Conservation (phyloP, 805 yeast genomes). For the Kuraishia hungarica region DNA sequence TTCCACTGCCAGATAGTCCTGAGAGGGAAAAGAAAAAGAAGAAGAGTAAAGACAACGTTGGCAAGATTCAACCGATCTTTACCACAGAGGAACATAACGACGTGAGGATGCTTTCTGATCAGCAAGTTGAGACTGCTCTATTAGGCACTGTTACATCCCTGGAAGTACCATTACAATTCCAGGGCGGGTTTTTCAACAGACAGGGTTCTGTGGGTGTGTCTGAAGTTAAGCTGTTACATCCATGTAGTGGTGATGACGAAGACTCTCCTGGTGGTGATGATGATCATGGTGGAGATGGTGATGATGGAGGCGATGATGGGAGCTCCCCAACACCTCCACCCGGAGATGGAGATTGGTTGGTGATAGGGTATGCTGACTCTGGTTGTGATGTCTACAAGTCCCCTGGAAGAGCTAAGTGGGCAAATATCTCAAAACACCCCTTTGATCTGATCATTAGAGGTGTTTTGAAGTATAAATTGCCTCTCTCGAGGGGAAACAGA, state of each 20-base stretch:
- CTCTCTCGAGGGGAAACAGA: conserved; percentile 45
- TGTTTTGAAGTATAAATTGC: conserved; percentile 65
- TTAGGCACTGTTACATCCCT: conserved; percentile 60
- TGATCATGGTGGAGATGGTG: conserved; percentile 11
- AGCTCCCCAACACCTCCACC: not conserved
- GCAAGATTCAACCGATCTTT: not conserved
- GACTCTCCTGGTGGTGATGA: conserved; percentile 5
- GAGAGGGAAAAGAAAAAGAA: not conserved
- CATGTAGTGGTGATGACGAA: conserved; percentile 39
- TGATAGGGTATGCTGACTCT: not conserved
- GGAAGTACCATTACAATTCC: conserved; percentile 67
- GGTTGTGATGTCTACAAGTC: not conserved
- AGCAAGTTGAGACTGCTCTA: conserved; percentile 53
- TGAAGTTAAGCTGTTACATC: conserved; percentile 62
- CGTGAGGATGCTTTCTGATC: conserved; percentile 11
- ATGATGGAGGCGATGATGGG: not conserved
- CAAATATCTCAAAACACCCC: conserved; percentile 62
- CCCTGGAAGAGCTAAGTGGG: conserved; percentile 49
- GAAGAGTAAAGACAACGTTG: not conserved
- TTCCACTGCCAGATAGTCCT: not conserved
- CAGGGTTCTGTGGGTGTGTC: conserved; percentile 52
- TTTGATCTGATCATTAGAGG: conserved; percentile 85
- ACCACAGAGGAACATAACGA: conserved; percentile 4
- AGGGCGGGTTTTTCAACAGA: conserved; percentile 69
- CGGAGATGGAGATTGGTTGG: not conserved